Percentiles rank a stretch among this genome's conserved stretches.
phyloP scores from a whole-genome alignment of 2,329 filamentous ascomycete species.

The Fusarium sacchari region DNA sequence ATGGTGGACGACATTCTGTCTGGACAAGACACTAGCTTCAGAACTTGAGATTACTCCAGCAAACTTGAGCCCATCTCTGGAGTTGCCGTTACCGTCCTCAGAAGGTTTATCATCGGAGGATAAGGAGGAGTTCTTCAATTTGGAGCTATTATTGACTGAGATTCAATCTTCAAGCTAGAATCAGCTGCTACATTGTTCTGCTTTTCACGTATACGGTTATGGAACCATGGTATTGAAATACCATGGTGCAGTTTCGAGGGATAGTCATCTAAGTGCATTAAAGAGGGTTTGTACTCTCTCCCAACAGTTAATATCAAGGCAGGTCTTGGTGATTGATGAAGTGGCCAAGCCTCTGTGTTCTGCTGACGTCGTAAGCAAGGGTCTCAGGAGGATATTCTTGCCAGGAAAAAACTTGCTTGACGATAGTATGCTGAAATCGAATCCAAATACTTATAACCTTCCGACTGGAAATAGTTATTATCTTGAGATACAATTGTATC shows the following conservation, averaged over 20 bases:
- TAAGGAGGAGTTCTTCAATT: background rate
- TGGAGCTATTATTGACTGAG: background rate
- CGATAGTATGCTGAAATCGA: fast-evolving
- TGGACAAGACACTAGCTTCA: background rate
- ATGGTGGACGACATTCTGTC: background rate
- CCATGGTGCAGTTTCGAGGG: fast-evolving
- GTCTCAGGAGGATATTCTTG: background rate
- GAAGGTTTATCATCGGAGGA: background rate
- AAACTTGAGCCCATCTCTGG: fast-evolving
- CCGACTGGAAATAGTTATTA: background rate
- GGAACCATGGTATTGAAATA: background rate
- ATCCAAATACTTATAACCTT: fast-evolving
- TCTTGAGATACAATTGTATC: background rate
- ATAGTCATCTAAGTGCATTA: background rate
- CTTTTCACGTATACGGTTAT: fast-evolving
- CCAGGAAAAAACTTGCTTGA: background rate
- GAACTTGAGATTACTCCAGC: background rate
- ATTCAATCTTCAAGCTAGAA: background rate
- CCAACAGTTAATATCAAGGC: background rate
- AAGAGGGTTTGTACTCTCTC: too few species aligned
- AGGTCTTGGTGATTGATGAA: too few species aligned
- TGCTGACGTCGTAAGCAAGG: background rate
- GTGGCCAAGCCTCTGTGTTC: background rate
- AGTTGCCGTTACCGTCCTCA: background rate
- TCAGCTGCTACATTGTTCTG: fast-evolving